phyloP scores from a whole-genome alignment of 306 rosid species.

The Dalbergia oliveri region DNA sequence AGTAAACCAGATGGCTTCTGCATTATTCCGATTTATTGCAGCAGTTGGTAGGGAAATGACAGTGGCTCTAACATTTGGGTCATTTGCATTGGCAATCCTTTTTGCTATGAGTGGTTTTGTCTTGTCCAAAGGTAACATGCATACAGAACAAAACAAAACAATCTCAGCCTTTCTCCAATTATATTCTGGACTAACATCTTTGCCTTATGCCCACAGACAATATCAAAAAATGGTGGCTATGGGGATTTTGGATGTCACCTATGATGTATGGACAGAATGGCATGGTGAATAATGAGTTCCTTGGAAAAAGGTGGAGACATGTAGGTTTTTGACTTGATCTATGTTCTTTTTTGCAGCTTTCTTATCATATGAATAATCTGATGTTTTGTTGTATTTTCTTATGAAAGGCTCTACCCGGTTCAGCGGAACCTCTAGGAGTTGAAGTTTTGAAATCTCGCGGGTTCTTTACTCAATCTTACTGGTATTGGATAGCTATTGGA shows the following conservation, averaged over 20 bases:
- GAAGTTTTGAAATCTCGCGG: slow-evolving; percentile 60
- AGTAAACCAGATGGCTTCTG: slow-evolving; percentile 69
- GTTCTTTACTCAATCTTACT: slow-evolving; percentile 54
- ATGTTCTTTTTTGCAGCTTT: background rate
- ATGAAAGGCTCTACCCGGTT: slow-evolving; percentile 56
- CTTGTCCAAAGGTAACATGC: slow-evolving; percentile 63
- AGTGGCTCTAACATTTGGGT: slow-evolving; percentile 61
- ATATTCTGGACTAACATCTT: slow-evolving; percentile 35
- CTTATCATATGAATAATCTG: slow-evolving; percentile 29
- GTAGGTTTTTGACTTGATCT: slow-evolving; percentile 40
- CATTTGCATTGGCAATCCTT: slow-evolving; percentile 55
- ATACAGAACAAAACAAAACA: slow-evolving; percentile 28
- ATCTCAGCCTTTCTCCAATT: background rate
- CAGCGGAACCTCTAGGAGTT: slow-evolving; percentile 57
- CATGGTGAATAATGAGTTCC: slow-evolving; percentile 56
- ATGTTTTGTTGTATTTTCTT: background rate
- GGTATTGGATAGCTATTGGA: slow-evolving; percentile 55
- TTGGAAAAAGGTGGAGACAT: slow-evolving; percentile 53
- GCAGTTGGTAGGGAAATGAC: slow-evolving; percentile 67
- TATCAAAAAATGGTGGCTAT: slow-evolving; percentile 59
- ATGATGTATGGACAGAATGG: slow-evolving; percentile 61
- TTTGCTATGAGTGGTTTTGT: slow-evolving; percentile 66
- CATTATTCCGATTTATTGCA: slow-evolving; percentile 59
- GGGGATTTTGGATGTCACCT: slow-evolving; percentile 67
- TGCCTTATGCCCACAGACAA: slow-evolving; percentile 43